A percentile compares a stretch with the other conserved stretches of the same genome.
phyloP scores from a whole-genome alignment of 768 basidiomycete species.

The Boletus insuetus region DNA sequence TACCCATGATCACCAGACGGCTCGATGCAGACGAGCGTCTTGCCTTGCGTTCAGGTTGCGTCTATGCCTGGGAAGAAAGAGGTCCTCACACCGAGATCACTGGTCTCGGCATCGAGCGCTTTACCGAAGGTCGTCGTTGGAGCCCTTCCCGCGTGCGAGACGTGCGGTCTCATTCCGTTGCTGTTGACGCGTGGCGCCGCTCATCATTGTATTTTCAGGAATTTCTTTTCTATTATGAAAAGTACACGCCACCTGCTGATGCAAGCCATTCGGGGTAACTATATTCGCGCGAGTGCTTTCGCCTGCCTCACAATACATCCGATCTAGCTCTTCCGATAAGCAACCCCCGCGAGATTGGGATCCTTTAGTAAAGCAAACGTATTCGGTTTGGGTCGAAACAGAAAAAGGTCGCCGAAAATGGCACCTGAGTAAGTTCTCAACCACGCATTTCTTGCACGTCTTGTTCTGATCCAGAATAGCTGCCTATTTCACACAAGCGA shows the following conservation, averaged over 20 bases:
- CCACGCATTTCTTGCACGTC: background rate
- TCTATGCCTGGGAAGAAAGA: constrained; percentile 72
- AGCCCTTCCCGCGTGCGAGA: constrained; percentile 82
- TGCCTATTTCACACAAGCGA: constrained; percentile 79
- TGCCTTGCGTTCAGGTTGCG: constrained; percentile 43
- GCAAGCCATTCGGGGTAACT: constrained; percentile 42
- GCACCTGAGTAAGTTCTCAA: constrained; percentile 66
- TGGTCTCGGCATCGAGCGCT: constrained; percentile 79
- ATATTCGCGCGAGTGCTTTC: background rate
- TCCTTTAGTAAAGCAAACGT: constrained; percentile 78
- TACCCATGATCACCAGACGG: constrained; percentile 73
- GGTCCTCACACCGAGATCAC: constrained; percentile 71
- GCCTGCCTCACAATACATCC: constrained; percentile 5
- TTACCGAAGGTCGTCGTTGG: constrained; percentile 83
- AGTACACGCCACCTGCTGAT: constrained; percentile 51
- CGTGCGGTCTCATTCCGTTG: constrained; percentile 40
- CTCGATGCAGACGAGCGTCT: constrained; percentile 75
- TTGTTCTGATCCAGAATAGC: constrained; percentile 44
- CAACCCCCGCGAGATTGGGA: constrained; percentile 62
- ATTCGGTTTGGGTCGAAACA: constrained; percentile 73
- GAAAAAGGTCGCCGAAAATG: constrained; percentile 69
- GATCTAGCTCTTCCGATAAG: constrained; percentile 40
- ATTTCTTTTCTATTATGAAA: constrained; percentile 84
- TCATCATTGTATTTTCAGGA: constrained; percentile 47
- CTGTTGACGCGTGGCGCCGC: background rate